Evolutionary conservation across 148 eudicot genomes (phyloP).

Genomic region (Rhododendron ovatum): DNA sequence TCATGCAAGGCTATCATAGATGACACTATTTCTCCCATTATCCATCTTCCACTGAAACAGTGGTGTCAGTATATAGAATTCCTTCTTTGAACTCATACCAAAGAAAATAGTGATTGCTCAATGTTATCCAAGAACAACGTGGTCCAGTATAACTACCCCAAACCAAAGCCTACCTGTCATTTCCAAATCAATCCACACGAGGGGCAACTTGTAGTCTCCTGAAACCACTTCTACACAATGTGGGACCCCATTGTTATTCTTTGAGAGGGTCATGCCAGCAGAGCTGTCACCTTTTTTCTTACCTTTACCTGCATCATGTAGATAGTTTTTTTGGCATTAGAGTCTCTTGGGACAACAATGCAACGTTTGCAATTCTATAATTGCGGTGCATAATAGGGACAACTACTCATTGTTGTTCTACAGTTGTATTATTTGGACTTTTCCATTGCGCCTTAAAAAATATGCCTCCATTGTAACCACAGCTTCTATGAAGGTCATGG

Average conservation of each 20-base stretch:
- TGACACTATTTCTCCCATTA: not conserved
- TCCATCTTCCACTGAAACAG: not conserved
- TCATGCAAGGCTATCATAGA: not conserved
- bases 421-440: not conserved
- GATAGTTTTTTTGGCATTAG: not conserved
- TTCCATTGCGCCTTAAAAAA: not conserved
- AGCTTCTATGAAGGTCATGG: not conserved
- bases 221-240: slow-evolving; percentile 15
- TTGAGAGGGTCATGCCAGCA: slow-evolving; percentile 16
- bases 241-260: slow-evolving; percentile 30
- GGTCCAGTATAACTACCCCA: not conserved
- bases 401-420: not conserved
- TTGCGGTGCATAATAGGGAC: not conserved
- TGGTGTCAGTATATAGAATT: not conserved
- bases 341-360: not conserved
- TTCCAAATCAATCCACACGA: slow-evolving; percentile 91
- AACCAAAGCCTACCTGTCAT: slow-evolving; percentile 63
- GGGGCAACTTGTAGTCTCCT: slow-evolving; percentile 50
- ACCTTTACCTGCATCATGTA: slow-evolving; percentile 36
- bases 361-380: not conserved
- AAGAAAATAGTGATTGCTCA: not conserved
- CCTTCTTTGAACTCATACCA: not conserved
- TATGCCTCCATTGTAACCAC: not conserved
- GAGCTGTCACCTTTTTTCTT: slow-evolving; percentile 26
- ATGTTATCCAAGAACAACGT: not conserved